These are phyloP conservation scores for Drechslerella stenobrocha DNA, from an alignment of 2,329 filamentous ascomycete genomes.

Conservation along the genomic window DNA sequence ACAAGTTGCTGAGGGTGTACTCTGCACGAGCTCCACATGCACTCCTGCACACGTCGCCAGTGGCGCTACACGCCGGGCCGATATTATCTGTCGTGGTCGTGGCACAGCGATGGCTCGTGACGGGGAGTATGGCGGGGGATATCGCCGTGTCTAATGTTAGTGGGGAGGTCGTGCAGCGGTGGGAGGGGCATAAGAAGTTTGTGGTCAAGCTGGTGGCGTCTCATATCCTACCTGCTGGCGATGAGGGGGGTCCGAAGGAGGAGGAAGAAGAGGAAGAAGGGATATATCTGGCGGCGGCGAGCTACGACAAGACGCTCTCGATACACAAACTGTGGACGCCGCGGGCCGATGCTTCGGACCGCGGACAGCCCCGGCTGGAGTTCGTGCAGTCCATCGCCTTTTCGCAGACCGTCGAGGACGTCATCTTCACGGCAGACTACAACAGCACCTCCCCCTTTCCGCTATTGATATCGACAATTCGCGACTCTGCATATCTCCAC, in stretches of 20 bases:
- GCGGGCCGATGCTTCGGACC: not conserved
- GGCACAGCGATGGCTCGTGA: constrained; percentile 45
- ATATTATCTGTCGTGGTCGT: constrained; percentile 50
- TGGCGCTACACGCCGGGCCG: constrained; percentile 48
- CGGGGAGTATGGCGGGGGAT: constrained; percentile 50
- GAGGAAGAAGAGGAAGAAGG: constrained; percentile 27
- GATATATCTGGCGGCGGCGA: constrained; percentile 47
- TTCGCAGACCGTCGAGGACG: constrained; percentile 36
- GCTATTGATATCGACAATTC: constrained; percentile 35
- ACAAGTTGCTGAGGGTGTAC: constrained; percentile 60
- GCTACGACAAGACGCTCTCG: constrained; percentile 48
- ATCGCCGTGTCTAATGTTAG: constrained; percentile 43
- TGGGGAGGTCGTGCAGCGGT: constrained; percentile 23
- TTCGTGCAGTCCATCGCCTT: constrained; percentile 22
- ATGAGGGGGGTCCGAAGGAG: not conserved
- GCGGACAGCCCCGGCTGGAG: not conserved
- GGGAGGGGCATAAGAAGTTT: constrained; percentile 50
- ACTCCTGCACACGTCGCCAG: constrained; percentile 39
- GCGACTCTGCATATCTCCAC: constrained; percentile 35
- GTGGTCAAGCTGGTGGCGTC: constrained; percentile 50
- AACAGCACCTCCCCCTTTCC: constrained; percentile 2
- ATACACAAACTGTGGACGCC: constrained; percentile 30
- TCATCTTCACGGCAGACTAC: constrained; percentile 38
- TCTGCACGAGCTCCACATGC: constrained; percentile 24
- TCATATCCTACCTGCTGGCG: not conserved